A percentile compares a stretch with the other conserved stretches of the same genome.
Evolutionary conservation across 1,284 basidiomycete species (phyloP).

Genomic region (Rhodotorula sp.): DNA sequence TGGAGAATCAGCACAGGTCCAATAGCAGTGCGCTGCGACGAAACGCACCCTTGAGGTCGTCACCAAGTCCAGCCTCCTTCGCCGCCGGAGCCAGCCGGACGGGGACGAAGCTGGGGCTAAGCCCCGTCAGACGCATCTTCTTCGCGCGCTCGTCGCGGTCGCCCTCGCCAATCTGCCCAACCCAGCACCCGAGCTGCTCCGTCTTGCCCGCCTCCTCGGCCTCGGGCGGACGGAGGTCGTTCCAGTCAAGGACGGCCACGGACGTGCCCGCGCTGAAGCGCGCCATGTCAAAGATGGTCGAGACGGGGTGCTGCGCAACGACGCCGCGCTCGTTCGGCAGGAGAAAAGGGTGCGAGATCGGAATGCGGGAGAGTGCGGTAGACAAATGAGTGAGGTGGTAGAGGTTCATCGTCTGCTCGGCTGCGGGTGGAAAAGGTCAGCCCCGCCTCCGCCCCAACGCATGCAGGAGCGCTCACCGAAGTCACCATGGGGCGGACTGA

Average conservation of each 20-base stretch:
- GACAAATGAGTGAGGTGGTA: constrained; percentile 40
- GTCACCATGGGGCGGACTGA: constrained; percentile 33
- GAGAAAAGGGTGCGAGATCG: constrained; percentile 33
- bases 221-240: constrained; percentile 34
- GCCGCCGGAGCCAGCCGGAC: constrained; percentile 20
- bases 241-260: constrained; percentile 33
- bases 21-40: no score
- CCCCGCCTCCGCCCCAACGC: no score
- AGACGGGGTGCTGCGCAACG: constrained; percentile 11
- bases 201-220: constrained; percentile 8
- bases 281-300: constrained; percentile 35
- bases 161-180: constrained; percentile 6
- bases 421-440: background rate
- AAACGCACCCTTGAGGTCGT: constrained; percentile 30
- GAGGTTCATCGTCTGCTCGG: constrained; percentile 39
- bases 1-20: background rate
- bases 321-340: constrained; percentile 19
- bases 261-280: constrained; percentile 29
- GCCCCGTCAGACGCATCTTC: constrained; percentile 28
- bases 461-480: constrained; percentile 13
- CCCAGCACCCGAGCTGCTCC: constrained; percentile 41
- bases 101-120: constrained; percentile 33
- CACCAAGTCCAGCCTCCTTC: constrained; percentile 13
- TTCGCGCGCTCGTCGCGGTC: constrained; percentile 17
- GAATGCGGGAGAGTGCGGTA: constrained; percentile 23